These are phyloP conservation scores for Fusarium vanettenii DNA, from an alignment of 2,329 filamentous ascomycete species.

Conservation along the genomic window DNA sequence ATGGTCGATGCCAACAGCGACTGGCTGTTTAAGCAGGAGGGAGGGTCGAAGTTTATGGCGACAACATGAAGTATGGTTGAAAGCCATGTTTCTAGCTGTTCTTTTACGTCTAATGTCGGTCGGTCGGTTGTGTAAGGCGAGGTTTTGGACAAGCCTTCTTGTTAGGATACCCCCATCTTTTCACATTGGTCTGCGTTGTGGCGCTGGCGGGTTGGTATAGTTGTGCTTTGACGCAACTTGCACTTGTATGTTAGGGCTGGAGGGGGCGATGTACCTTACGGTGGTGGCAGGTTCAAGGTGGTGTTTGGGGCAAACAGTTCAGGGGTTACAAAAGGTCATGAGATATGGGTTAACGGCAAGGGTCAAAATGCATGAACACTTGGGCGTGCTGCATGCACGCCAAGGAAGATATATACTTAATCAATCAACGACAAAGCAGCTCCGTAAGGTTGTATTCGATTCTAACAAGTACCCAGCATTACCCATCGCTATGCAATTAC, in stretches of 20 bases:
- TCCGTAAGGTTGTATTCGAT: not conserved
- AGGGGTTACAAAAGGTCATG: constrained; percentile 3
- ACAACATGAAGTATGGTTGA: constrained; percentile 15
- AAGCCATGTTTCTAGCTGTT: not conserved
- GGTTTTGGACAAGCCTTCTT: constrained; percentile 13
- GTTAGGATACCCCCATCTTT: constrained; percentile 35
- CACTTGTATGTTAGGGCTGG: constrained; percentile 1
- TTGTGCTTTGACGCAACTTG: not conserved
- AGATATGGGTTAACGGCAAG: constrained; percentile 10
- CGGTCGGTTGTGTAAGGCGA: not conserved
- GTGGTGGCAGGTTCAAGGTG: not conserved
- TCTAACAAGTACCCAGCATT: not conserved
- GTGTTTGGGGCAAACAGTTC: not conserved
- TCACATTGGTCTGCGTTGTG: not conserved
- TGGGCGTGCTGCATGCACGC: not conserved
- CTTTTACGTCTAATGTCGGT: not conserved
- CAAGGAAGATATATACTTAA: not conserved
- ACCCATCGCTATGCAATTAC: not conserved
- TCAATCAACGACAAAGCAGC: not conserved
- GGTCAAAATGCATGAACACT: constrained; percentile 6
- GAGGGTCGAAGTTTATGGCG: constrained; percentile 43
- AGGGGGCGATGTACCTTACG: not conserved
- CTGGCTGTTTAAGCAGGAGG: constrained; percentile 75
- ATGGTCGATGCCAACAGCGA: constrained; percentile 80
- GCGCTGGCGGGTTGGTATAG: not conserved